phyloP scores from a whole-genome alignment of 225 moss, liverwort and hornwort species.

The Polytrichum formosum region DNA sequence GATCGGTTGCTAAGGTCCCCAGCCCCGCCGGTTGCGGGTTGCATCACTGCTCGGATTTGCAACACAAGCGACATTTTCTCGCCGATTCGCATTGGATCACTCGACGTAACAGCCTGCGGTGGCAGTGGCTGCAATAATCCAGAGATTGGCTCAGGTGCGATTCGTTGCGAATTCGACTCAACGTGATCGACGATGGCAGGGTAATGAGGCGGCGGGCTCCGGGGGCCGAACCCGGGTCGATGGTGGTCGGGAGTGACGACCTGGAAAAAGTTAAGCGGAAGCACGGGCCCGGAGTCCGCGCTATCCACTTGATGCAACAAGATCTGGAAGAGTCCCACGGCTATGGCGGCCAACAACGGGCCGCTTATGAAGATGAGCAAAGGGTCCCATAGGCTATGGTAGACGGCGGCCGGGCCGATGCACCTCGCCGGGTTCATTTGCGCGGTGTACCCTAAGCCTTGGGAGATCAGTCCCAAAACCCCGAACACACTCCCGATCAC shows the following conservation, averaged over 20 bases:
- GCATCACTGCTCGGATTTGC: conserved; percentile 50
- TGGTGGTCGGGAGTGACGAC: conserved; percentile 34
- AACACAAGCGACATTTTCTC: conserved; percentile 32
- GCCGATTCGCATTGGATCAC: neutral
- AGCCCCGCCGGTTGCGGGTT: conserved; percentile 15
- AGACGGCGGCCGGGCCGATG: conserved; percentile 37
- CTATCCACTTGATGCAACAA: conserved; percentile 24
- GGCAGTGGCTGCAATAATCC: neutral
- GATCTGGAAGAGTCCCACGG: conserved; percentile 37
- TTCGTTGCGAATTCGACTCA: neutral
- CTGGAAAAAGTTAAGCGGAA: conserved; percentile 43
- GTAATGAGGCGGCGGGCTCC: conserved; percentile 11
- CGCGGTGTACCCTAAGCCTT: conserved; percentile 32
- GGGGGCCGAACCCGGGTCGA: conserved; percentile 50
- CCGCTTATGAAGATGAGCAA: conserved; percentile 25
- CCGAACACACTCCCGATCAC: conserved; percentile 42
- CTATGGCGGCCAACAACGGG: conserved; percentile 26
- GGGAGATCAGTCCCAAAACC: conserved; percentile 28
- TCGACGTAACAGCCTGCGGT: neutral
- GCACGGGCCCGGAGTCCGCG: conserved; percentile 26
- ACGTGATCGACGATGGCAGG: neutral
- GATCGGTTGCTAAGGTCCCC: conserved; percentile 9
- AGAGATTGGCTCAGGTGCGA: conserved; percentile 7
- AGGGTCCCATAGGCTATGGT: conserved; percentile 10
- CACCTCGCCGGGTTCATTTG: conserved; percentile 59